Evolutionary conservation across 345 rosid species (phyloP), one percentile per base, ranked within the genome.

Genomic region (Salix koriyanagi): DNA sequence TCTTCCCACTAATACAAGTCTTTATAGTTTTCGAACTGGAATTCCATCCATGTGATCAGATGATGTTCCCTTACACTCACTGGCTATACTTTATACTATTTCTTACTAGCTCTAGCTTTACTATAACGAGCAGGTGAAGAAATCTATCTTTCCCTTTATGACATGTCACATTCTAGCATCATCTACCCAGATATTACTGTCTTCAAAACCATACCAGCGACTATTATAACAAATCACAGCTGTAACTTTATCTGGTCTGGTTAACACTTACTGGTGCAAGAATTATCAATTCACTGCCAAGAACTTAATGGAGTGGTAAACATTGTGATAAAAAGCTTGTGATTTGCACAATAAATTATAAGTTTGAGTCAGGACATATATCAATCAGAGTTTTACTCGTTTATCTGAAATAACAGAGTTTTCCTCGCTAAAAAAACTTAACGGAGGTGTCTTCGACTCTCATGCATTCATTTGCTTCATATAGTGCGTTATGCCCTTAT

Each of bases 21-120:
- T 76, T 68, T 82, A 73, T 79, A 44, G 79, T 65, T 65, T 81
- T 79, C 81, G 83, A 75, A 75, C 69, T 75, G 32, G 69, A 52
- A 77, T 28, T 62, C 74, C 74, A 71, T 72, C 48, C 26, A 30
- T 71, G 71, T 71, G 70, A 75, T 26, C 1, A 26, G 73, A 75
- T 76, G 70, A 78, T 70, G 73, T 70, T 41, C 58, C n/a, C 48
- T 36, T 36, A 0, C 60, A 6, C 7, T 28, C 28, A 19, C 56
- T 42, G 16, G 26, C 2, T 26, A 10, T 48, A 5, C 36, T 41
- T 28, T 73, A 21, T 26, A 75, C 71, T 75, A 75, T 65, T 48
- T 56, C 50, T 7, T 42, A 46, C 36, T 12, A 25, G 30, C 34
- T 42, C 36, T 12, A 25, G 30, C 34, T 42, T 23, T 41, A 56